Conservation (phyloP, 169 alveolate genomes). For the Plasmodium knowlesi region DNA sequence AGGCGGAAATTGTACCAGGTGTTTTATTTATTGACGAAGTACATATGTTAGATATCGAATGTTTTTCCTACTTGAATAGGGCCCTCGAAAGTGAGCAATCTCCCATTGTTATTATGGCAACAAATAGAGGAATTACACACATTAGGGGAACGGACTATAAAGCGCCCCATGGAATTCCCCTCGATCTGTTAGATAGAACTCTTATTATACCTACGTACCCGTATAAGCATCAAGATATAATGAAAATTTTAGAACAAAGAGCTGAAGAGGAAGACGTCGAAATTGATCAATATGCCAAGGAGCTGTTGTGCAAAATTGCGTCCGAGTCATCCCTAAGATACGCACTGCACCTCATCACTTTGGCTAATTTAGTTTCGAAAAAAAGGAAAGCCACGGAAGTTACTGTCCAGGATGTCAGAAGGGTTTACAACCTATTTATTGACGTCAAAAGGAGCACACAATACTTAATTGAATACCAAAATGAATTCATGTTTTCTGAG, state of each 20-base stretch:
- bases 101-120: constrained; percentile 99
- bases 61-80: constrained; percentile 98
- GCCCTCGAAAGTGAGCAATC: constrained; percentile 98
- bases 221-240: constrained; percentile 92
- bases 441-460: constrained; percentile 97
- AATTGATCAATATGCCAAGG: constrained; percentile 95
- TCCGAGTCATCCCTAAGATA: constrained; percentile 96
- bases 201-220: constrained; percentile 98
- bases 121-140: constrained; percentile 98
- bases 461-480: constrained; percentile 93
- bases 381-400: constrained; percentile 93
- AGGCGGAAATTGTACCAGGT: constrained; percentile 94
- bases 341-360: constrained; percentile 93
- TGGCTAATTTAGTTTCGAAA: constrained; percentile 90
- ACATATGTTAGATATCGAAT: constrained; percentile 99
- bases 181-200: constrained; percentile 97
- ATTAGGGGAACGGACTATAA: constrained; percentile 98
- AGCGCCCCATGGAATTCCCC: constrained; percentile 99
- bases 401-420: constrained; percentile 95
- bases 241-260: constrained; percentile 94
- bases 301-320: constrained; percentile 95
- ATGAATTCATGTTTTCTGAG: constrained; percentile 93
- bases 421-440: constrained; percentile 95
- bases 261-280: constrained; percentile 99
- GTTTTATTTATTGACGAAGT: constrained; percentile 99